Evolutionary conservation across 441 rosid species (phyloP), one percentile per base, ranked within the genome.

Genomic region (Bocquillonia castaneifolia): DNA sequence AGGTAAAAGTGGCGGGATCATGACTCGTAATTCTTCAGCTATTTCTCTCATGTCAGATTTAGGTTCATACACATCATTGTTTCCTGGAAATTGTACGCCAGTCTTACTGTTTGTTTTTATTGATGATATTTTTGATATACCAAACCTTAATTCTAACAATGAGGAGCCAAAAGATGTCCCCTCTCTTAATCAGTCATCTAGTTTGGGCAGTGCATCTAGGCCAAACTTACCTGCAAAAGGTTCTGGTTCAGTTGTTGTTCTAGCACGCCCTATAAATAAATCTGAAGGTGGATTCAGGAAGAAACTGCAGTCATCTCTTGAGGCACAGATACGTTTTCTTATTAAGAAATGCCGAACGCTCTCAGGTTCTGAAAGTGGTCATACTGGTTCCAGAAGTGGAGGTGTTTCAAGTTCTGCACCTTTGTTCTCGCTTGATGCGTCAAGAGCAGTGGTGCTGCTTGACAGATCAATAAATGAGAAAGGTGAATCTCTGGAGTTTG

Each of bases 11-110:
- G 77, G 83, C 45, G 83, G 87, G 23, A 71, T 70, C 48, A 31
- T 75, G 47, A 73, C 73, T 70, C 88, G 88, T 5, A 78, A 79
- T 76, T 75, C 84, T 69, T 85, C 91, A 25, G 85, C 86, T 69
- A 72, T 85, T 71, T 83, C 91, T 72, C 77, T 81, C 22, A 84
- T 87, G 86, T 82, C 92, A 12, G 97, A 93, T 70, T 78, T 83
- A 78, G 91, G 97, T 63, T 88, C 93, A 64, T 73, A 77, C 40
- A 61, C 80, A 15, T 80, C 95, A 22, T 73, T 88, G 56, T 84
- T 87, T 65, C 97, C 95, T 2, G 97, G 97, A 20, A 84, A 84
- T 74, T 91, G 97, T 77, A 91, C 87, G 62, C 95, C 95, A 15
- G 91, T 87, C 23, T 60, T 76, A 58, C 86, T 91, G 34, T 91